phyloP scores from a whole-genome alignment of 345 rosid genomes.

The Brassica carinata region DNA sequence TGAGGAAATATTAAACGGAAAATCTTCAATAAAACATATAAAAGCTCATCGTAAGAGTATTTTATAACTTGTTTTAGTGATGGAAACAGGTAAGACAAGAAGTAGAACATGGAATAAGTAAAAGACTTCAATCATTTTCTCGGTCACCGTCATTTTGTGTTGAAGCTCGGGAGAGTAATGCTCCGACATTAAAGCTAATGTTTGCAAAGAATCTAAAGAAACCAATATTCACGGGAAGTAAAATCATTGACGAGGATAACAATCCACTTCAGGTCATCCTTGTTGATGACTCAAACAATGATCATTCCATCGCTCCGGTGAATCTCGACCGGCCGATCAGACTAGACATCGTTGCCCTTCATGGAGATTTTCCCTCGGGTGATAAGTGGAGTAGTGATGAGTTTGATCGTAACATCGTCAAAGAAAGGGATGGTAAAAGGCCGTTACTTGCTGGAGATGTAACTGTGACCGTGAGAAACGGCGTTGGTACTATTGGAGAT shows the following conservation, averaged over 20 bases:
- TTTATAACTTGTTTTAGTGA: conserved; percentile 12
- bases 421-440: conserved; percentile 77
- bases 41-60: background rate
- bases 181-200: conserved; percentile 25
- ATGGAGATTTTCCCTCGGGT: conserved; percentile 69
- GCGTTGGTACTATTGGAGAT: conserved; percentile 53
- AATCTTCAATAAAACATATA: background rate
- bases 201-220: conserved; percentile 23
- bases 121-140: conserved; percentile 36
- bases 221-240: conserved; percentile 72
- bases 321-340: conserved; percentile 54
- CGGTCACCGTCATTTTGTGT: conserved; percentile 38
- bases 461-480: conserved; percentile 56
- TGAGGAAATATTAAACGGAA: background rate
- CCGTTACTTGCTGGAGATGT: conserved; percentile 89
- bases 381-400: conserved; percentile 66
- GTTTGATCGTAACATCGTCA: conserved; percentile 60
- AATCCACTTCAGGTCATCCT: conserved; percentile 58
- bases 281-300: conserved; percentile 43
- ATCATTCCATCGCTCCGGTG: conserved; percentile 18
- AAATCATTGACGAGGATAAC: conserved; percentile 51
- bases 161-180: conserved; percentile 25
- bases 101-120: conserved; percentile 56
- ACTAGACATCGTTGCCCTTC: conserved; percentile 71
- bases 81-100: conserved; percentile 72